phyloP scores from a whole-genome alignment of 2,329 filamentous ascomycete genomes.

The Venturia aucupariae region DNA sequence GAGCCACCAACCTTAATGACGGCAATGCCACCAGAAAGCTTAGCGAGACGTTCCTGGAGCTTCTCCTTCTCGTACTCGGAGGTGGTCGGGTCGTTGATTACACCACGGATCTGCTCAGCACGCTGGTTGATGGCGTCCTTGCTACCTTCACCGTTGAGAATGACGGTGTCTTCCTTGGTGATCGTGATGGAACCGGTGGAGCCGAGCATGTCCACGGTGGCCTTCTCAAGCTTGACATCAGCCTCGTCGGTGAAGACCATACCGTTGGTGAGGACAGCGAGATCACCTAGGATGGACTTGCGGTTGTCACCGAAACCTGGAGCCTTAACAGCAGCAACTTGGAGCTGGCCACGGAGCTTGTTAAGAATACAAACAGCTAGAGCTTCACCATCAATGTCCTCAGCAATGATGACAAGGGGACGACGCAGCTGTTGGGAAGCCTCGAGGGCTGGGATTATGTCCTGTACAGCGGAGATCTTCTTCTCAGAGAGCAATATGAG shows the following conservation, averaged over 20 bases:
- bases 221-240: slow-evolving; percentile 98
- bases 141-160: slow-evolving; percentile 91
- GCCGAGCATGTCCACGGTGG: slow-evolving; percentile 88
- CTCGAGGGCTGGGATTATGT: slow-evolving; percentile 97
- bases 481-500: slow-evolving; percentile 98
- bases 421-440: slow-evolving; percentile 91
- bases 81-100: slow-evolving; percentile 86
- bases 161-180: slow-evolving; percentile 99
- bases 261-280: slow-evolving; percentile 90
- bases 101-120: slow-evolving; percentile 97
- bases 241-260: slow-evolving; percentile 98
- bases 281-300: slow-evolving; percentile 97
- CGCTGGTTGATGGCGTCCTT: slow-evolving; percentile 91
- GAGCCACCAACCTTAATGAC: slow-evolving; percentile 98
- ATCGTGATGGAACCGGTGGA: slow-evolving; percentile 98
- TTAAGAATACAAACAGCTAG: slow-evolving; percentile 98
- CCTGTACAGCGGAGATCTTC: slow-evolving; percentile 99
- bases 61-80: slow-evolving; percentile 99
- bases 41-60: slow-evolving; percentile 98
- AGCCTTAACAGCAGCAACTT: slow-evolving; percentile 97
- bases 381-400: slow-evolving; percentile 98
- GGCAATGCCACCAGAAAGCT: slow-evolving; percentile 96
- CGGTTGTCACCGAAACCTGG: slow-evolving; percentile 99
- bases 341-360: slow-evolving; percentile 98
- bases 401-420: slow-evolving; percentile 94